Base-by-base conservation (phyloP, 495 filamentous ascomycete genomes). In the Podospora australis region DNA sequence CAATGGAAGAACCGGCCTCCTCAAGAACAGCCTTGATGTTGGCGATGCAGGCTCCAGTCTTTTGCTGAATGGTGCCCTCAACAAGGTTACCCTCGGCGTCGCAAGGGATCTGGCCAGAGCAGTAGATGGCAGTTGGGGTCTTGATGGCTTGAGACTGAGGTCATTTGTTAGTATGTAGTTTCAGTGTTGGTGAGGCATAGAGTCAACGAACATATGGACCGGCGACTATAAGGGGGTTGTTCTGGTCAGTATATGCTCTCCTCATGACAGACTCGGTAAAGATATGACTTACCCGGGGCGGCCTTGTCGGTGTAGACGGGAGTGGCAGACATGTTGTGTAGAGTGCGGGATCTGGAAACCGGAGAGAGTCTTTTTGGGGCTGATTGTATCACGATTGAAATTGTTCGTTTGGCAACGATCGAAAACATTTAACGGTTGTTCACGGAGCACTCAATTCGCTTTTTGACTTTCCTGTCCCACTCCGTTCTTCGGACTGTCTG, bases 41-140 rank as follows among this genome's bases (percentile, higher is more conserved):
- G 58, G 80, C 67, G 63, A 87, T 83, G 77, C 85, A 91, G 39
- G 74, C 73, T 42, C 75, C 74, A 29, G 88, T 90, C 71, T 87
- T 82, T 51, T 86, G 77, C 44, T 78, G 81, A 58, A 96, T 90
- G 57, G 71, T 81, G 32, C 87, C 89, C 54, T 81, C 65, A 48
- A 92, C 70, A 13, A 95, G 77, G 56, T 83, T 83, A 53, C 87
- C 89, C 44, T 78, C 55, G 54, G 79, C 69, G 62, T 89, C 84
- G 52, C 84, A 84, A 53, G 89, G 91, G 56, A 96, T 90, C 67
- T 92, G 89, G 62, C 91, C 91, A 5, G 91, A 96, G 71, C 90
- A 83, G 77, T 87, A 97, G 73, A 96, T 84, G 56, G 83, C 75
- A 40, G 78, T 78, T 47, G 87, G 82, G 46, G 89, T 89, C 55